Conservation (phyloP, 805 yeast genomes). For the Yueomyces sinensis region DNA sequence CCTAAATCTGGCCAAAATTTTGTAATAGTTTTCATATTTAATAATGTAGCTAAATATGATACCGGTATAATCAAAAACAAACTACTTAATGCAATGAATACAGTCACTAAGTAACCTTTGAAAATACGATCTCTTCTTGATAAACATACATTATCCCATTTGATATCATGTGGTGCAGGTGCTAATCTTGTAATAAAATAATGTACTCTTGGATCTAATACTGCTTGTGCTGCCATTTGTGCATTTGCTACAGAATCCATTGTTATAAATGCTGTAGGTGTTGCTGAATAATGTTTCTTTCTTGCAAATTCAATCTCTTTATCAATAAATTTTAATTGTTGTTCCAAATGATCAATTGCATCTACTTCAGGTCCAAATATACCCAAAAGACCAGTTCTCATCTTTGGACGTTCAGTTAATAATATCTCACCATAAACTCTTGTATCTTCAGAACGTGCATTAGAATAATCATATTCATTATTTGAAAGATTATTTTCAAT, state of each 20-base stretch:
- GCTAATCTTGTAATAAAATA: conserved; percentile 73
- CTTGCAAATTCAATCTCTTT: conserved; percentile 55
- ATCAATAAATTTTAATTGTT: conserved; percentile 56
- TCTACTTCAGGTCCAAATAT: conserved; percentile 60
- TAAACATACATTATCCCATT: conserved; percentile 83
- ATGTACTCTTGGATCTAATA: conserved; percentile 78
- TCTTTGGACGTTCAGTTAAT: conserved; percentile 42
- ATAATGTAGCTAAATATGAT: conserved; percentile 66
- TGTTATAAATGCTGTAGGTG: conserved; percentile 86
- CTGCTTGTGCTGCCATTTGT: conserved; percentile 93
- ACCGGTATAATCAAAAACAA: conserved; percentile 73
- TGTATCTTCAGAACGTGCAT: conserved; percentile 6
- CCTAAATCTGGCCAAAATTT: conserved; percentile 80
- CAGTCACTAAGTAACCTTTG: conserved; percentile 31
- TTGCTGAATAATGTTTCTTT: conserved; percentile 57
- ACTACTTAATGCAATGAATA: conserved; percentile 36
- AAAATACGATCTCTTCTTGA: conserved; percentile 59
- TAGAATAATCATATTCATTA: conserved; percentile 1
- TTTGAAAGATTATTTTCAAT: background rate
- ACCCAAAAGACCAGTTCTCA: conserved; percentile 49
- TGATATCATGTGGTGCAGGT: conserved; percentile 91
- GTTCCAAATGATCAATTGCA: conserved; percentile 66
- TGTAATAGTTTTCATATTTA: conserved; percentile 65
- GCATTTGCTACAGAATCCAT: conserved; percentile 94
- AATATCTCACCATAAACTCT: conserved; percentile 15